Base-by-base conservation (phyloP, 345 rosid genomes). In the Moringa oleifera region DNA sequence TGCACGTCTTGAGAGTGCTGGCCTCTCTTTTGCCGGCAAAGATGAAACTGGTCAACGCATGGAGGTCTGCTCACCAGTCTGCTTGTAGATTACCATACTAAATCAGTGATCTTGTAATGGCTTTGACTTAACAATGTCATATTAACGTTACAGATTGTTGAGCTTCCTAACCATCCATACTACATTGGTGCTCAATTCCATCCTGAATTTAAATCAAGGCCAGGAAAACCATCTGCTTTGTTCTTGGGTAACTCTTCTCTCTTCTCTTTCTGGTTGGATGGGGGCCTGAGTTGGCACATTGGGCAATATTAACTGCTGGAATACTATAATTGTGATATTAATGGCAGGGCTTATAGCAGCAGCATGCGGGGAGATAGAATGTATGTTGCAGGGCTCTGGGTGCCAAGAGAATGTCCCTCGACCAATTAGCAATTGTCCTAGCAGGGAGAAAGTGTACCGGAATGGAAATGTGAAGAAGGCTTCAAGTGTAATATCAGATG, bases 131-230 rank as follows among this genome's bases (percentile, higher is more conserved):
- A 57, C 13, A 66, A 19, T 70, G 71, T 51, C 6, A 55, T 54
- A 23, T 53, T 64, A 55, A 58, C 67, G 22, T 56, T 61, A 45
- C 88, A 88, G 96, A 79, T 89, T 57, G 36, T 86, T 53, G 96
- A 89, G 69, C 69, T 89, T 8, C 79, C 72, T n/a, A 70, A 62
- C 60, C 96, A 89, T 81, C 96, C 93, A 21, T 89, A 80, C 69
- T 89, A 67, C 68, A 60, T 89, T 13, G 96, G 96, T 54, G 92
- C 75, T 58, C 99, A 94, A 80, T 94, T 94, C 66, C 99, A 94
- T 67, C 99, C 99, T 0, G 99, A 94, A 76, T 94, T 83, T 66
- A 94, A 88, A 75, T 94, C 97, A 58, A 90, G 97, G 67, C 97
- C 99, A 0, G 95, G 89, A 72, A 84, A 88, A 54, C 95, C 99